Percentiles rank a stretch among this genome's conserved stretches.
phyloP scores from a whole-genome alignment of 2,329 filamentous ascomycete genomes.

The Chaetomium sp. region DNA sequence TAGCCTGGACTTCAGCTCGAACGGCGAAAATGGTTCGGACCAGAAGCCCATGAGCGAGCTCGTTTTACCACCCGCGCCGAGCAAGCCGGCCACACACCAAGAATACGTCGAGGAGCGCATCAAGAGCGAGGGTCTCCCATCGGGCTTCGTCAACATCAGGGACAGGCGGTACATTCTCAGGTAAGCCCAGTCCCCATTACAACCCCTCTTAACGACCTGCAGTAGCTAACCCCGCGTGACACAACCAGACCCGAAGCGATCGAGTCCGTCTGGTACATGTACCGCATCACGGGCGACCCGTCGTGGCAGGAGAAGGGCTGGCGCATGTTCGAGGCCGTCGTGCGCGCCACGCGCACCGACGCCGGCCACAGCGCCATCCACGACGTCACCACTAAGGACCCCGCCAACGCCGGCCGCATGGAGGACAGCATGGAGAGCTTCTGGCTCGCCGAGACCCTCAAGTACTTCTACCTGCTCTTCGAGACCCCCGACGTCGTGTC shows the following conservation, averaged over 20 bases:
- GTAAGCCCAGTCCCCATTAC: slow-evolving; percentile 44
- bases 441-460: slow-evolving; percentile 88
- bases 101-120: slow-evolving; percentile 56
- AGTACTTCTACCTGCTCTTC: slow-evolving; percentile 88
- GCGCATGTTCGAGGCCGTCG: slow-evolving; percentile 78
- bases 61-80: slow-evolving; percentile 39
- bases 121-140: slow-evolving; percentile 48
- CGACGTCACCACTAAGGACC: slow-evolving; percentile 53
- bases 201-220: background rate
- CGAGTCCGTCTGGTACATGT: slow-evolving; percentile 86
- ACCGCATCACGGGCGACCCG: slow-evolving; percentile 80
- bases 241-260: slow-evolving; percentile 73
- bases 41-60: slow-evolving; percentile 32
- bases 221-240: slow-evolving; percentile 10
- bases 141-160: slow-evolving; percentile 53
- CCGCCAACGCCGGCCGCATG: background rate
- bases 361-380: slow-evolving; percentile 70
- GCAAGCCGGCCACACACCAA: slow-evolving; percentile 53
- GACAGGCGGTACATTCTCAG: slow-evolving; percentile 61
- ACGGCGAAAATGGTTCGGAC: slow-evolving; percentile 7
- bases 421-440: slow-evolving; percentile 80
- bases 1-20: slow-evolving; percentile 35
- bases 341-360: slow-evolving; percentile 65
- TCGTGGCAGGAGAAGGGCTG: slow-evolving; percentile 80
- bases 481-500: slow-evolving; percentile 65